phyloP scores from a whole-genome alignment of 1,139 yeast species.

The Nakaseomyces sp. region DNA sequence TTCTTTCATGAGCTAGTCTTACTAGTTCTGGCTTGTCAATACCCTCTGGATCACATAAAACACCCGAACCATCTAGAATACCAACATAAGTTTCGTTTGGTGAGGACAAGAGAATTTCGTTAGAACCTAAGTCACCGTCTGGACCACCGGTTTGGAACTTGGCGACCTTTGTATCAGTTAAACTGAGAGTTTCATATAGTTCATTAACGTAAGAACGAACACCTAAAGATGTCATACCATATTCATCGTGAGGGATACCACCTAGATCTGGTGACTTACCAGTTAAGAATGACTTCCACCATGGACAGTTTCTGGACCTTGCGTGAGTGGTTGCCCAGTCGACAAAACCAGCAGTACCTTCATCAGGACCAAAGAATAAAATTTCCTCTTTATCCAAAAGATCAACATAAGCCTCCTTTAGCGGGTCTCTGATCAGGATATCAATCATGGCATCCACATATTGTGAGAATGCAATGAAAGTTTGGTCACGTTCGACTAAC shows the following conservation, averaged over 20 bases:
- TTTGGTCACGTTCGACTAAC: constrained; percentile 64
- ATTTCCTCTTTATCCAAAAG: constrained; percentile 79
- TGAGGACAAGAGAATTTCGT: constrained; percentile 78
- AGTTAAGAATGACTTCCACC: constrained; percentile 98
- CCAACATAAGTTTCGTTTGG: constrained; percentile 74
- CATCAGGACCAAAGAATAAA: constrained; percentile 95
- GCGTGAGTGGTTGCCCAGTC: constrained; percentile 99
- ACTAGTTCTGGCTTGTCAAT: constrained; percentile 69
- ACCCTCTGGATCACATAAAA: constrained; percentile 84
- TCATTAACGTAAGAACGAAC: constrained; percentile 90
- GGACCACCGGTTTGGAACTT: constrained; percentile 99
- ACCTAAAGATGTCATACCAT: constrained; percentile 94
- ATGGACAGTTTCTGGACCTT: constrained; percentile 84
- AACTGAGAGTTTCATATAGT: constrained; percentile 68
- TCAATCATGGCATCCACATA: constrained; percentile 89
- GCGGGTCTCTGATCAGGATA: constrained; percentile 67
- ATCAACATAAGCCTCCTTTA: constrained; percentile 81
- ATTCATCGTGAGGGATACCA: constrained; percentile 97
- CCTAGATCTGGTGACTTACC: constrained; percentile 90
- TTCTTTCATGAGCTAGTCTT: constrained; percentile 69
- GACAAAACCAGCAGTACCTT: constrained; percentile 90
- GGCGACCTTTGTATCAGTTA: constrained; percentile 51
- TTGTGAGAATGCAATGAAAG: constrained; percentile 82
- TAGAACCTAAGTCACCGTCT: constrained; percentile 95
- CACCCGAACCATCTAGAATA: constrained; percentile 93